A percentile compares a stretch with the other conserved stretches of the same genome.
These are phyloP conservation scores for Candida pseudocylindracea DNA, from an alignment of 1,139 yeast genomes.

Conservation along the genomic window DNA sequence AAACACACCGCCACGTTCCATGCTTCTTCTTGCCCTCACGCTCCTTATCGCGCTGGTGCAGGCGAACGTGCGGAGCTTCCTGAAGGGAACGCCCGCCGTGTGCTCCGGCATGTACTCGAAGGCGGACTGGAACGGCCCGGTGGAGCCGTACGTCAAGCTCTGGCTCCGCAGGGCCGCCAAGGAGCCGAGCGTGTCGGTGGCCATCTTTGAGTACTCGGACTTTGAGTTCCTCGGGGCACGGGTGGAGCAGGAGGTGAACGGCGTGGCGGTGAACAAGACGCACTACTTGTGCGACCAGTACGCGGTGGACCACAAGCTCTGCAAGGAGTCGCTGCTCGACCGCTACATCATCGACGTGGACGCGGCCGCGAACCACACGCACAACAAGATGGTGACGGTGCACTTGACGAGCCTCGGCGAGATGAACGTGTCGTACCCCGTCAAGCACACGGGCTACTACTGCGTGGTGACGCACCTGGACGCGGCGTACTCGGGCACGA, in stretches of 20 bases:
- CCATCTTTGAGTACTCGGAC: constrained; percentile 72
- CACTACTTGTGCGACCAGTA: constrained; percentile 57
- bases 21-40: no score
- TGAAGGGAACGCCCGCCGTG: constrained; percentile 6
- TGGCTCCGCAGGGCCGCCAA: constrained; percentile 9
- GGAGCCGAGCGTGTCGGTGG: constrained; percentile 31
- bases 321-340: constrained; percentile 33
- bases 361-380: constrained; percentile 8
- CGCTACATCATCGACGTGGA: constrained; percentile 30
- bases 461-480: constrained; percentile 50
- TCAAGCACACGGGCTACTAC: constrained; percentile 69
- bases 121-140: constrained; percentile 70
- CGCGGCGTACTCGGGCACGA: constrained; percentile 33
- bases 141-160: constrained; percentile 38
- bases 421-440: constrained; percentile 37
- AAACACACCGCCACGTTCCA: no score
- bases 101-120: constrained; percentile 86
- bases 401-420: constrained; percentile 34
- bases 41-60: no score
- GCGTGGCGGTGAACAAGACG: constrained; percentile 4
- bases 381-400: constrained; percentile 33
- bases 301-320: constrained; percentile 36
- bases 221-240: constrained; percentile 35
- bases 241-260: no score
- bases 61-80: no score